Evolutionary conservation across 2,329 filamentous ascomycete genomes (phyloP), one percentile per base, ranked within the genome.

Genomic region (Coniochaeta sp.): DNA sequence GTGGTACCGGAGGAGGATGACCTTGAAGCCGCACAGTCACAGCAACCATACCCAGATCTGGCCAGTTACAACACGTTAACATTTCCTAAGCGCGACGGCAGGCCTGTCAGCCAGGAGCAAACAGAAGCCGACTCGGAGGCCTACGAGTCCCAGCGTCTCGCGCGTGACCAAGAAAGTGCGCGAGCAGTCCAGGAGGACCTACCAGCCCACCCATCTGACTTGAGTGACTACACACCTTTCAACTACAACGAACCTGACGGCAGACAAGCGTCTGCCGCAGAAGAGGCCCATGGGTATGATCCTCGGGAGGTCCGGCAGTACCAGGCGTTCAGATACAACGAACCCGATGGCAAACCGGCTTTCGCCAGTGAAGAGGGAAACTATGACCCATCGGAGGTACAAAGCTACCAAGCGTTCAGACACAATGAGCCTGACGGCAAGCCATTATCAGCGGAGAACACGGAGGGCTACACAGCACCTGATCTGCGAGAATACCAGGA

Each of bases 401-500:
- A 60, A 6, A 57, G 59, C n/a, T 67, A 72, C 63, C 61, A 61
- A 36, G 59, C 66, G 3, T 61, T 66, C 34, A 59, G 60, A 12
- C 59, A 65, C 28, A 65, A 68, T 12, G 65, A 72, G 44, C 65
- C 65, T 2, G 64, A 68, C 40, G 65, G 62, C 44, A 66, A 68
- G 34, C 34, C 60, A 2, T 28, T 61, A 2, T 47, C 55, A 8
- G 58, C 9, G 19, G 36, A 57, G 42, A 58, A 42, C 42, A 55
- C 16, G 61, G 65, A 50, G 54, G 66, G 66, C 58, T 54, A 66
- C 3, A 60, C 63, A 6, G 75, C 78, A 55, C 66, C 72, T 4
- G 78, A 80, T 62, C 65, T 80, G 54, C 67, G 70, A 58, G 69
- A 74, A 59, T 81, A 81, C 63, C 38, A 64, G 8, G 61, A 62